Percentiles rank a stretch among this genome's conserved stretches.
Conservation (phyloP, 345 rosid species). For the Microthlaspi erraticum region DNA sequence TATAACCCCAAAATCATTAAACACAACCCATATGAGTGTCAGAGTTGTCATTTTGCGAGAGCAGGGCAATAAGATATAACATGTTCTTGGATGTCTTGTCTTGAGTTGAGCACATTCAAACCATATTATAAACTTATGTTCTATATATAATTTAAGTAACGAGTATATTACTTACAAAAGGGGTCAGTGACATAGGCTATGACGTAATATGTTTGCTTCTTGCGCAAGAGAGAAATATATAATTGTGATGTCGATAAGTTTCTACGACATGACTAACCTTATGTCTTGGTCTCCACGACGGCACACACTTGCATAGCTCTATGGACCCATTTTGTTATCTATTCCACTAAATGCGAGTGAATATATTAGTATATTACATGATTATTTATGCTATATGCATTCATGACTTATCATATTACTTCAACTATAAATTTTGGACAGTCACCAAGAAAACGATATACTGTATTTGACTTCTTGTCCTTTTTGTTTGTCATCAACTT, state of each 20-base stretch:
- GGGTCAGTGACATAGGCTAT: slow-evolving; percentile 32
- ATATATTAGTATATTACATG: background rate
- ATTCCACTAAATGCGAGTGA: slow-evolving; percentile 20
- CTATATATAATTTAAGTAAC: background rate
- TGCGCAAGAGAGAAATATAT: slow-evolving; percentile 25
- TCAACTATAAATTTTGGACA: slow-evolving; percentile 9
- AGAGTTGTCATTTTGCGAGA: slow-evolving; percentile 42
- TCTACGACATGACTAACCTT: slow-evolving; percentile 23
- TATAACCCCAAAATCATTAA: slow-evolving; percentile 34
- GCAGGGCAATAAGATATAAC: slow-evolving; percentile 34
- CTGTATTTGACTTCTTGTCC: slow-evolving; percentile 21
- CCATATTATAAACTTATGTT: slow-evolving; percentile 1
- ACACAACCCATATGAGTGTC: slow-evolving; percentile 48
- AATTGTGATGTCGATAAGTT: slow-evolving; percentile 14
- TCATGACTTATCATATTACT: background rate
- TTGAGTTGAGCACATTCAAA: slow-evolving; percentile 29
- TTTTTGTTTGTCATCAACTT: slow-evolving; percentile 26
- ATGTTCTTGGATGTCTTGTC: slow-evolving; percentile 41
- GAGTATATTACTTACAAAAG: slow-evolving; percentile 8
- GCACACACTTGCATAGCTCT: slow-evolving; percentile 23
- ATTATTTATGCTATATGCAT: background rate
- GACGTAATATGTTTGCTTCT: slow-evolving; percentile 29
- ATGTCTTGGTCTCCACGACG: slow-evolving; percentile 35
- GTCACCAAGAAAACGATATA: slow-evolving; percentile 32
- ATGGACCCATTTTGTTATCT: slow-evolving; percentile 33